phyloP scores from a whole-genome alignment of 768 basidiomycete species.

The Pholiota microspora region DNA sequence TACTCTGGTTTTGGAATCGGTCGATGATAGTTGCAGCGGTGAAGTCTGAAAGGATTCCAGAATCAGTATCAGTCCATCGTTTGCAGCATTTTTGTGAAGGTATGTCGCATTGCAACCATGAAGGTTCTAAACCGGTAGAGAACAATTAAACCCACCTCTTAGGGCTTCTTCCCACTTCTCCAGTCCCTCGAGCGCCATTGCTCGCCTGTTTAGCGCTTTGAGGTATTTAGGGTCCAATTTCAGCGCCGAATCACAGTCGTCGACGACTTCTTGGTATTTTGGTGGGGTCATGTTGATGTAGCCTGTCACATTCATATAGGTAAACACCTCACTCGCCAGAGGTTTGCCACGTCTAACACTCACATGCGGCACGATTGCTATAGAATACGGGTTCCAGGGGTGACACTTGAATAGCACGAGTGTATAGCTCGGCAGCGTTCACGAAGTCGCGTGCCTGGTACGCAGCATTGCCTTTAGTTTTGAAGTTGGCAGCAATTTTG shows the following conservation, averaged over 20 bases:
- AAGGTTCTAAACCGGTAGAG: background rate
- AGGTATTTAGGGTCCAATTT: conserved; percentile 81
- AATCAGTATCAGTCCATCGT: background rate
- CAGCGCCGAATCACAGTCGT: conserved; percentile 88
- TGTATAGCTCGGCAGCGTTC: conserved; percentile 64
- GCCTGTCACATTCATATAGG: conserved; percentile 40
- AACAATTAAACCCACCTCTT: conserved; percentile 51
- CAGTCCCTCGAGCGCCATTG: conserved; percentile 78
- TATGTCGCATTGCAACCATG: too few relatives aligned
- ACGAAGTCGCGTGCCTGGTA: conserved; percentile 63
- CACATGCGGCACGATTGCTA: conserved; percentile 97
- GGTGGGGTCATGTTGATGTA: conserved; percentile 91
- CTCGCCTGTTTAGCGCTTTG: conserved; percentile 89
- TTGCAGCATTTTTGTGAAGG: too few relatives aligned
- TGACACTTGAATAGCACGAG: conserved; percentile 69
- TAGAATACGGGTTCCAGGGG: conserved; percentile 91
- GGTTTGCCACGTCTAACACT: conserved; percentile 23
- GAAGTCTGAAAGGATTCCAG: conserved; percentile 57
- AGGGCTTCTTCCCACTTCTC: conserved; percentile 73
- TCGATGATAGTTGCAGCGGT: conserved; percentile 96
- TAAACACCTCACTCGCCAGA: background rate
- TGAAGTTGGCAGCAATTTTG: conserved; percentile 60
- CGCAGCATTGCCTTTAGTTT: conserved; percentile 68
- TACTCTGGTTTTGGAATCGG: conserved; percentile 80
- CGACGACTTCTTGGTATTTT: conserved; percentile 75